Base-by-base conservation (phyloP, 495 filamentous ascomycete species). In the Glarea lozoyensis region DNA sequence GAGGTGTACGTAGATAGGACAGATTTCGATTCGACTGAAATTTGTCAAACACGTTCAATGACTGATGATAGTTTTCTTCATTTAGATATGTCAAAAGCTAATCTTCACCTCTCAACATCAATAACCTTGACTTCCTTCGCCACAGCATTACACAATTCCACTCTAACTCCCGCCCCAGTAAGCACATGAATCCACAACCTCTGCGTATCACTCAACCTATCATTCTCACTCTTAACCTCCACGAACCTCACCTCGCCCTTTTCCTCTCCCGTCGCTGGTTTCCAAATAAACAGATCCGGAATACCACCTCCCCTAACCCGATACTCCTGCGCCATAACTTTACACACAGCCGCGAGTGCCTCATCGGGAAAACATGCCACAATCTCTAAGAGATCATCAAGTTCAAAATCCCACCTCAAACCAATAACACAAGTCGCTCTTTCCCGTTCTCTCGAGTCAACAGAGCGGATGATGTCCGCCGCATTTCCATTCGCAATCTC, bases 151-250 rank as follows among this genome's bases (percentile, higher is more conserved):
- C 88, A 95, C 42, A 97, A 61, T 60, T 94, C 88, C 20, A 97
- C 89, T 50, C 66, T 72, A 10, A 98, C 72, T 1, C 90, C 88
- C 2, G 88, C 88, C 2, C 80, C 79, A 3, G 76, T 79, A 37
- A 98, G 65, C 2, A 96, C 87, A 70, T 96, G 85, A 53, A 96
- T 95, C 92, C 92, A 98, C 29, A 98, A 67, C 50, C 92, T 72
- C 64, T 98, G 92, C 24, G 88, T 93, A 70, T 98, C 92, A 63
- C 90, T 95, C 56, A 98, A 68, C 23, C 88, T 77, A 69, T 98
- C 92, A 67, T 95, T 96, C 64, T 88, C 86, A 46, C 82, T 88
- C 72, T 94, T 94, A 37, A 95, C 88, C 63, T 96, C 89, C 2
- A 76, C 72, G 64, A 96, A 94, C 75, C 88, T 76, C 34, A 88